These are phyloP conservation scores for Amauroascus niger DNA, from an alignment of 2,329 filamentous ascomycete species.

Conservation along the genomic window DNA sequence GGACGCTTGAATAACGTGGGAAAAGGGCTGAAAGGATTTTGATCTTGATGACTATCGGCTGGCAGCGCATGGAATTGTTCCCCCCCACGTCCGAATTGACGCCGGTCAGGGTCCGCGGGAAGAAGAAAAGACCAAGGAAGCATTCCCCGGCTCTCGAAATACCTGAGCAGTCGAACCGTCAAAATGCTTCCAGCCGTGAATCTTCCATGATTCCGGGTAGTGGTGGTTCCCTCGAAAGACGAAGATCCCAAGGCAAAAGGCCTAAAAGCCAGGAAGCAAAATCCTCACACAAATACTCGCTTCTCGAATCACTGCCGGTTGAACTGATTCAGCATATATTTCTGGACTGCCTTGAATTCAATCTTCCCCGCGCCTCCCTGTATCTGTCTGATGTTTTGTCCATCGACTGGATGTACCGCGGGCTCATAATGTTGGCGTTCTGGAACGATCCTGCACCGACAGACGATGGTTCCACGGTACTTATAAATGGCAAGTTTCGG, in stretches of 20 bases:
- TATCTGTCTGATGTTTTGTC: conserved; percentile 34
- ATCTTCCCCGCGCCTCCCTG: conserved; percentile 36
- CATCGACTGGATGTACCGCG: conserved; percentile 33
- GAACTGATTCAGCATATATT: conserved; percentile 48
- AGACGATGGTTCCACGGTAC: neutral
- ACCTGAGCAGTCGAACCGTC: conserved; percentile 12
- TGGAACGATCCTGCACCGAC: conserved; percentile 25
- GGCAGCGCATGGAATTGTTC: neutral
- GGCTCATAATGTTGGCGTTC: conserved; percentile 34
- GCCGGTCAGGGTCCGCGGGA: conserved; percentile 25
- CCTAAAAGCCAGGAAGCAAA: neutral
- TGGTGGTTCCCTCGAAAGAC: neutral
- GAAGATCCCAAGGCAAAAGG: neutral
- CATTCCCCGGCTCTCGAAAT: too few species aligned
- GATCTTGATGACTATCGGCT: too few species aligned
- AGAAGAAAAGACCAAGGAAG: conserved; percentile 3
- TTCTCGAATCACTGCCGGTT: conserved; percentile 39
- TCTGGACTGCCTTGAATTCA: conserved; percentile 39
- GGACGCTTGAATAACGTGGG: too few species aligned
- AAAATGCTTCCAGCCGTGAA: too few species aligned
- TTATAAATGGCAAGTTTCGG: conserved; percentile 23
- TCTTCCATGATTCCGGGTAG: neutral
- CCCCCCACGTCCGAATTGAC: conserved; percentile 18
- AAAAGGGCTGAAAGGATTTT: too few species aligned
- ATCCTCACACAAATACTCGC: neutral